phyloP scores from a whole-genome alignment of 1,284 basidiomycete species.

The Fistulinella cinereoalba region DNA sequence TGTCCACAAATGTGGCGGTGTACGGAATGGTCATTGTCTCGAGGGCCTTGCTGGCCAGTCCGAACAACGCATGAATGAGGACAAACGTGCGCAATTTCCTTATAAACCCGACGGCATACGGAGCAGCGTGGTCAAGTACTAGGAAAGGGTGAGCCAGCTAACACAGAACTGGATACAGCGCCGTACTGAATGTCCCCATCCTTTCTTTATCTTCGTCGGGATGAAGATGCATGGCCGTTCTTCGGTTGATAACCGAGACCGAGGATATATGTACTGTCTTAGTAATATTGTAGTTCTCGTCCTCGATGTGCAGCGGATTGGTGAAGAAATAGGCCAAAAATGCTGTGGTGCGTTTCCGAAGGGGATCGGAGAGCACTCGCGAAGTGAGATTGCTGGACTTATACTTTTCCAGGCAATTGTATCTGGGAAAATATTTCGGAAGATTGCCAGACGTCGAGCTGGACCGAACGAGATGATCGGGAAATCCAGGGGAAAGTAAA shows the following conservation, averaged over 20 bases:
- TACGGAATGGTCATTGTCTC: conserved; percentile 10
- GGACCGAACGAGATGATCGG: background rate
- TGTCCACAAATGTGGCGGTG: conserved; percentile 12
- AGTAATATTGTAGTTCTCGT: background rate
- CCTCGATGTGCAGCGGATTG: background rate
- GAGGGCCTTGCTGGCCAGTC: conserved; percentile 10
- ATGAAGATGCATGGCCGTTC: background rate
- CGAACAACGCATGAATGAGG: conserved; percentile 22
- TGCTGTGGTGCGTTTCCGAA: conserved; percentile 1
- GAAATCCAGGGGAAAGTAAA: background rate
- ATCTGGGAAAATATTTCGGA: conserved; percentile 7
- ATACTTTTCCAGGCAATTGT: background rate
- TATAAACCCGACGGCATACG: conserved; percentile 19
- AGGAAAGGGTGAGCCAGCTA: too few species aligned
- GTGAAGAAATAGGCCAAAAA: background rate
- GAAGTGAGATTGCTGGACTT: background rate
- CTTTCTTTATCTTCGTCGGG: background rate
- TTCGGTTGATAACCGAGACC: background rate
- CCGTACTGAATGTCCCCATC: background rate
- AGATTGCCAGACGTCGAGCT: background rate
- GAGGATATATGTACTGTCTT: background rate
- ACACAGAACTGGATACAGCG: too few species aligned
- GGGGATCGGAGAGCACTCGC: background rate
- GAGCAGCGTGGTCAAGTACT: conserved; percentile 16
- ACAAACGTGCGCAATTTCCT: conserved; percentile 18